phyloP scores from a whole-genome alignment of 164 flowering plant species.

The Cinnamomum micranthum region DNA sequence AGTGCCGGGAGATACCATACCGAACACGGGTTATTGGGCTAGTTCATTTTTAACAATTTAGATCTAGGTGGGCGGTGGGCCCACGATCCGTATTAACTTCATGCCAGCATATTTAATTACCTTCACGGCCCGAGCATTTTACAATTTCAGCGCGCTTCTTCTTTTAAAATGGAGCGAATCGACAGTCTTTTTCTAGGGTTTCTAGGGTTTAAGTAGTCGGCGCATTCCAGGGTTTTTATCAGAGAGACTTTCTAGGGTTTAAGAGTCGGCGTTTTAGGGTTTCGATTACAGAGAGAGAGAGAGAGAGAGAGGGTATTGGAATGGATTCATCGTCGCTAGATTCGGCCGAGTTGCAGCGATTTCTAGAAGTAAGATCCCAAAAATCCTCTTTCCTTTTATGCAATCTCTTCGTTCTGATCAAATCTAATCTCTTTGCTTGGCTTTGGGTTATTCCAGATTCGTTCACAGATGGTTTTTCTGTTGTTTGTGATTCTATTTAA shows the following conservation, averaged over 20 bases:
- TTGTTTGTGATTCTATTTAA: background rate
- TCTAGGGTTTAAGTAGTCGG: too few species aligned
- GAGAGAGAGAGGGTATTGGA: background rate
- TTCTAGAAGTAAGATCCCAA: conserved; percentile 8
- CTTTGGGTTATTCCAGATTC: background rate
- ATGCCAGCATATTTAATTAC: too few species aligned
- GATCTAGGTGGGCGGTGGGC: too few species aligned
- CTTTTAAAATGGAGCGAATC: too few species aligned
- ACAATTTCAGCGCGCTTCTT: too few species aligned
- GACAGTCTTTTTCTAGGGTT: too few species aligned
- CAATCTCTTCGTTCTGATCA: too few species aligned
- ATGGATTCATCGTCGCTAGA: conserved; percentile 11
- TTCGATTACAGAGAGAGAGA: background rate
- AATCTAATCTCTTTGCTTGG: too few species aligned
- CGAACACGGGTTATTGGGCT: too few species aligned
- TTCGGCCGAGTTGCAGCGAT: conserved; percentile 8
- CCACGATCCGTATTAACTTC: too few species aligned
- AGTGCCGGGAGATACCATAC: too few species aligned
- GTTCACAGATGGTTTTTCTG: background rate
- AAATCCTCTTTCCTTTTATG: background rate
- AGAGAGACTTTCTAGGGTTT: background rate
- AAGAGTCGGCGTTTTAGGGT: background rate
- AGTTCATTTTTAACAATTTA: accelerated
- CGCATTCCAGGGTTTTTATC: background rate
- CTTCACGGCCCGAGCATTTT: too few species aligned